Evolutionary conservation across 2,329 filamentous ascomycete genomes (phyloP).

Genomic region (Venturia aucupariae): DNA sequence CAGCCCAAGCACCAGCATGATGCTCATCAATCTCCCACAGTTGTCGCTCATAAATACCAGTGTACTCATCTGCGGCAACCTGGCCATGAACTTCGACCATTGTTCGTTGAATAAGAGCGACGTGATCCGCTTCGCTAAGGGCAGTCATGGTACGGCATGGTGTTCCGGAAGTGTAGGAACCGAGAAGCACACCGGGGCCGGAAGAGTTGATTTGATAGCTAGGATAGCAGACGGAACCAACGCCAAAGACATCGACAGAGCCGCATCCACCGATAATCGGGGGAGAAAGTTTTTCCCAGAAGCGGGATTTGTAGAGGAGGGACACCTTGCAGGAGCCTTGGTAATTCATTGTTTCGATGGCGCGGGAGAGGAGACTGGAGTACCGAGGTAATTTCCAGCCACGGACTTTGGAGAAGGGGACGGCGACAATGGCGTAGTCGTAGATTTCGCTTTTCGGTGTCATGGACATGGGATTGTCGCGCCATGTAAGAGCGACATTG

Average conservation of each 20-base stretch:
- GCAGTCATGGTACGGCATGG: conserved; percentile 38
- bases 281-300: conserved; percentile 45
- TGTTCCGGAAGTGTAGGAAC: conserved; percentile 45
- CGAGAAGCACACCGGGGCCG: conserved; percentile 53
- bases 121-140: conserved; percentile 50
- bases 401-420: conserved; percentile 55
- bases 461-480: conserved; percentile 34
- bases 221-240: conserved; percentile 57
- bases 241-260: conserved; percentile 48
- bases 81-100: conserved; percentile 60
- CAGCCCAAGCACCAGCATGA: conserved; percentile 54
- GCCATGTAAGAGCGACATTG: conserved; percentile 52
- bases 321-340: conserved; percentile 45
- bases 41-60: conserved; percentile 53
- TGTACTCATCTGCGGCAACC: conserved; percentile 52
- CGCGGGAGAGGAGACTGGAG: conserved; percentile 40
- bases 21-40: conserved; percentile 58
- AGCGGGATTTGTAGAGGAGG: conserved; percentile 58
- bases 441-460: conserved; percentile 39
- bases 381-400: conserved; percentile 51
- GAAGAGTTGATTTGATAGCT: conserved; percentile 57
- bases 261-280: conserved; percentile 58
- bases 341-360: conserved; percentile 43
- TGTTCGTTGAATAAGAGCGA: conserved; percentile 52
- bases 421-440: conserved; percentile 58